Conservation (phyloP, 192 early-diverging fungal genomes). For the Dispira simplex region DNA sequence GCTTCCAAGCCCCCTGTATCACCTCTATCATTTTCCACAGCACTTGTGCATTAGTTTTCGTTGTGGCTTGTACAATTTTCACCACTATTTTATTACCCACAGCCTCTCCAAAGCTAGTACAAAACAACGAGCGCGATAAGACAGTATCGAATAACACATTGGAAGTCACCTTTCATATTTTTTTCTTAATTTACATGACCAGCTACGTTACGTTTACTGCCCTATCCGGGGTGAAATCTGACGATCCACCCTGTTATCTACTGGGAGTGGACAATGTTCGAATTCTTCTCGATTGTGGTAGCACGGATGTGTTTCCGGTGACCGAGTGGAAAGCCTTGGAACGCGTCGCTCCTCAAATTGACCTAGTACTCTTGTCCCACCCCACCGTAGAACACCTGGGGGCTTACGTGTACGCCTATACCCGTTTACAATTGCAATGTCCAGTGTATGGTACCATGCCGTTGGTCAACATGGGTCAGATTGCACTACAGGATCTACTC, state of each 20-base stretch:
- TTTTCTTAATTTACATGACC: neutral
- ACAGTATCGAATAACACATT: no score
- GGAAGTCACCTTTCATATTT: no score
- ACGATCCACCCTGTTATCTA: conserved; percentile 79
- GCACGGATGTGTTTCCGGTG: conserved; percentile 59
- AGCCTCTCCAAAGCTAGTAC: no score
- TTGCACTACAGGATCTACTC: conserved; percentile 68
- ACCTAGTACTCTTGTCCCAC: conserved; percentile 81
- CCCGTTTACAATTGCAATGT: conserved; percentile 65
- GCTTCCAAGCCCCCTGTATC: no score
- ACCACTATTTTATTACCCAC: no score
- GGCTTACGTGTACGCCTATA: conserved; percentile 64
- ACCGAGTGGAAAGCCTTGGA: conserved; percentile 47
- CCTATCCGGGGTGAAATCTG: conserved; percentile 70
- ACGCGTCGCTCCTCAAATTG: conserved; percentile 76
- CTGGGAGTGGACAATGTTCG: conserved; percentile 88
- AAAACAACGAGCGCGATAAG: no score
- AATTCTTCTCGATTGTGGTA: conserved; percentile 91
- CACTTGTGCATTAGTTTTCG: no score
- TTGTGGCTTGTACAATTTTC: no score
- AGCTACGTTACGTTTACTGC: conserved; percentile 60
- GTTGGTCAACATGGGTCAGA: conserved; percentile 77
- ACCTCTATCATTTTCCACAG: no score
- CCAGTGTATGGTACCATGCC: conserved; percentile 85
- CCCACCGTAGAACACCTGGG: conserved; percentile 78